These are phyloP conservation scores for Lyophyllum semitale DNA, from an alignment of 768 basidiomycete species.

Conservation along the genomic window DNA sequence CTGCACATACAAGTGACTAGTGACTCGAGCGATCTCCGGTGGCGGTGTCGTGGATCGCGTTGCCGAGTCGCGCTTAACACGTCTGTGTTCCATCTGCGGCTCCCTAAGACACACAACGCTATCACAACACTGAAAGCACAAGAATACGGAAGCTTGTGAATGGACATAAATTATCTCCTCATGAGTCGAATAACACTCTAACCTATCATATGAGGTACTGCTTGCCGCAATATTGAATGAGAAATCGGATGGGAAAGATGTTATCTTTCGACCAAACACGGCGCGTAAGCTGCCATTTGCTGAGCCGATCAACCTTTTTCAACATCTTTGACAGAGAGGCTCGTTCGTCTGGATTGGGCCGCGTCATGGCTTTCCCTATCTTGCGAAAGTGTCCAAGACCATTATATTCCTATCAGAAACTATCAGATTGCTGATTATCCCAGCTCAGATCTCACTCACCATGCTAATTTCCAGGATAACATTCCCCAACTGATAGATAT, in stretches of 20 bases:
- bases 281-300: neutral
- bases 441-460: neutral
- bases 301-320: neutral
- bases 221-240: neutral
- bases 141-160: no score
- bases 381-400: neutral
- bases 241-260: neutral
- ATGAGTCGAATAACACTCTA: neutral
- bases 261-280: conserved; percentile 3
- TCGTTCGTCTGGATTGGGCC: conserved; percentile 1
- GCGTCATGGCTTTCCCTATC: conserved; percentile 5
- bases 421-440: neutral
- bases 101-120: no score
- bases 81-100: no score
- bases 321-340: conserved; percentile 1
- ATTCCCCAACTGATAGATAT: conserved; percentile 5
- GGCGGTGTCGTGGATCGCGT: no score
- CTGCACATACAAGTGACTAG: no score
- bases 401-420: conserved; percentile 2
- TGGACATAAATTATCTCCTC: no score
- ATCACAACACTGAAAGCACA: neutral
- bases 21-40: no score
- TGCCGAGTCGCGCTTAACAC: no score
- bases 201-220: neutral
- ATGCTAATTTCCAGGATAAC: neutral